Conservation (phyloP, 2,329 filamentous ascomycete genomes). For the Aspergillus uvarum region DNA sequence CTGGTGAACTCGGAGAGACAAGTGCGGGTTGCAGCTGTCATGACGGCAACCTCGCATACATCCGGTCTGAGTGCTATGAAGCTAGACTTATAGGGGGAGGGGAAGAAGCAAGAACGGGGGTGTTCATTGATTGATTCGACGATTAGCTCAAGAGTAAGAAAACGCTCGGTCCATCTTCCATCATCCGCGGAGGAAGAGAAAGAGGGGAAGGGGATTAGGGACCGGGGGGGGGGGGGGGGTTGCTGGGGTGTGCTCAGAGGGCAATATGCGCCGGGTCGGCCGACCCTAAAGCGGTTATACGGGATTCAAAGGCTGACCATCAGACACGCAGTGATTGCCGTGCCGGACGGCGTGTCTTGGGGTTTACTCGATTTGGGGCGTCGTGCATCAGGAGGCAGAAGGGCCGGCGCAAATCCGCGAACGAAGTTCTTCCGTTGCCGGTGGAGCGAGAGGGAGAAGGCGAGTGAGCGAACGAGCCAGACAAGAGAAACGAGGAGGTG, state of each 20-base stretch:
- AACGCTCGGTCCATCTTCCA: background rate
- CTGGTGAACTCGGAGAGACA: conserved; percentile 2
- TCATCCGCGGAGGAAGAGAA: background rate
- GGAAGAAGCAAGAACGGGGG: background rate
- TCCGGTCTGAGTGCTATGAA: background rate
- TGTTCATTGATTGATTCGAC: conserved; percentile 3
- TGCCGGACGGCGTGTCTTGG: conserved; percentile 5
- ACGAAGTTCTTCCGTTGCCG: conserved; percentile 4
- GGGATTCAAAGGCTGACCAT: conserved; percentile 1
- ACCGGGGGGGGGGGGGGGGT: background rate
- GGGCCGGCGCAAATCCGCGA: conserved; percentile 6
- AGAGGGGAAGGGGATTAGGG: background rate
- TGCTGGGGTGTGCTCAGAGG: background rate
- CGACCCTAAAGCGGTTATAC: background rate
- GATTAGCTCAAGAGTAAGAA: conserved; percentile 6
- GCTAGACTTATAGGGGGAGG: background rate
- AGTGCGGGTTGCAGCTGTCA: conserved; percentile 9
- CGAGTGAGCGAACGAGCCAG: background rate
- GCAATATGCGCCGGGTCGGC: conserved; percentile 6
- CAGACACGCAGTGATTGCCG: conserved; percentile 4
- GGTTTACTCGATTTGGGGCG: conserved; percentile 5
- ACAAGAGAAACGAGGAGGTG: background rate
- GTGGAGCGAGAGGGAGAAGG: background rate
- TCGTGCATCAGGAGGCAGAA: background rate
- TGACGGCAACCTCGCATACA: conserved; percentile 18